These are phyloP conservation scores for Leccinum aurantiacum DNA, from an alignment of 768 basidiomycete species.

Conservation along the genomic window DNA sequence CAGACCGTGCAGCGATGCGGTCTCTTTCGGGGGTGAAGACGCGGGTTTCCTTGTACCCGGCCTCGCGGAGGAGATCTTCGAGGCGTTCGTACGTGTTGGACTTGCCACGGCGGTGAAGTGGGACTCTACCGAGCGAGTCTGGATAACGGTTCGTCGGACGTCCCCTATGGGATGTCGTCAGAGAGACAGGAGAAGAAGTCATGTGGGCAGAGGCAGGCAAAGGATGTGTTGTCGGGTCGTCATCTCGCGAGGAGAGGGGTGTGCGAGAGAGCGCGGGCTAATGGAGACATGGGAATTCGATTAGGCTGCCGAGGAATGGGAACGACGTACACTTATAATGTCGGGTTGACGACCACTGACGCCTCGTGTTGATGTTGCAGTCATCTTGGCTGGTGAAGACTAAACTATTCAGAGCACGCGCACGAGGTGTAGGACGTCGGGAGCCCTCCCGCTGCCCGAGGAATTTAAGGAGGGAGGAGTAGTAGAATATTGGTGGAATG, in stretches of 20 bases:
- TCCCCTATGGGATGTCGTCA: constrained; percentile 45
- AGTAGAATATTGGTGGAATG: neutral
- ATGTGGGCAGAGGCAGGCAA: constrained; percentile 9
- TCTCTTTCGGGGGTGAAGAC: constrained; percentile 86
- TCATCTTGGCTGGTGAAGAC: constrained; percentile 17
- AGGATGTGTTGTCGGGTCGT: constrained; percentile 8
- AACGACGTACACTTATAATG: constrained; percentile 16
- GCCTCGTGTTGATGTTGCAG: constrained; percentile 12
- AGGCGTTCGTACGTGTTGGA: constrained; percentile 81
- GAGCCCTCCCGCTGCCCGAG: constrained; percentile 7
- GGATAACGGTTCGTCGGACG: constrained; percentile 53
- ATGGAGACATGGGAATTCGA: constrained; percentile 5
- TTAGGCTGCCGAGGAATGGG: constrained; percentile 8
- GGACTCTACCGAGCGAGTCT: constrained; percentile 61
- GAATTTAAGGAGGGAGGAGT: neutral
- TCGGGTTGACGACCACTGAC: constrained; percentile 14
- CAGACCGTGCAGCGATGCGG: constrained; percentile 35
- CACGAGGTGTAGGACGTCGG: constrained; percentile 8
- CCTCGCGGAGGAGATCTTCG: constrained; percentile 82
- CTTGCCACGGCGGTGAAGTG: constrained; percentile 74
- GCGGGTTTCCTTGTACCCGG: constrained; percentile 91
- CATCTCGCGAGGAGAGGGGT: constrained; percentile 8
- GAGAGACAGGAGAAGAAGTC: constrained; percentile 29
- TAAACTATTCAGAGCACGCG: neutral
- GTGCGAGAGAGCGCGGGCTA: constrained; percentile 13